phyloP scores from a whole-genome alignment of 805 yeast genomes.

The Nakazawaea populi region DNA sequence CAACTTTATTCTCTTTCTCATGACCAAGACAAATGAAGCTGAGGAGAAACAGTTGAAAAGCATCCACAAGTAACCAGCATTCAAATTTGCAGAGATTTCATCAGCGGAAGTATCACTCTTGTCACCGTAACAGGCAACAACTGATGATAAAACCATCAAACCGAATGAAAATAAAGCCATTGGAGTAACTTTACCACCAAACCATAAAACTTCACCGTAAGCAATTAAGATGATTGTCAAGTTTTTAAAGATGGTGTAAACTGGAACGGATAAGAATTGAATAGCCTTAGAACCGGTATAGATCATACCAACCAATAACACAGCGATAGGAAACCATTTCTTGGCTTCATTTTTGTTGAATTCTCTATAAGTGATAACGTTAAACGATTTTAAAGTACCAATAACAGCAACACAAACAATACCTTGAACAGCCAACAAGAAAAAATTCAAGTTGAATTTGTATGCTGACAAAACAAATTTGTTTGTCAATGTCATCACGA shows the following conservation, averaged over 20 bases:
- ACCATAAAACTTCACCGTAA: constrained; percentile 97
- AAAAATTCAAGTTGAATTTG: constrained; percentile 74
- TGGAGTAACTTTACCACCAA: constrained; percentile 85
- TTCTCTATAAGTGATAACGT: constrained; percentile 80
- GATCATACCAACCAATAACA: constrained; percentile 86
- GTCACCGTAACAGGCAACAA: constrained; percentile 93
- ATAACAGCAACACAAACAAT: constrained; percentile 75
- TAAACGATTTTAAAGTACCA: constrained; percentile 62
- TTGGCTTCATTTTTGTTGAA: constrained; percentile 83
- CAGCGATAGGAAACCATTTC: constrained; percentile 93
- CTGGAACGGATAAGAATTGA: constrained; percentile 87
- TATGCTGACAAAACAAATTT: constrained; percentile 83
- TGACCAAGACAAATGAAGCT: constrained; percentile 86
- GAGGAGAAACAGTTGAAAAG: constrained; percentile 87
- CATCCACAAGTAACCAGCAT: constrained; percentile 96
- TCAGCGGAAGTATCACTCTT: constrained; percentile 33
- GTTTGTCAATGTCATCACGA: constrained; percentile 95
- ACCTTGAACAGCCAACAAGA: constrained; percentile 84
- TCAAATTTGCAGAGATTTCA: constrained; percentile 35
- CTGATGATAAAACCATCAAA: constrained; percentile 92
- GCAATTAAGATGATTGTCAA: constrained; percentile 95
- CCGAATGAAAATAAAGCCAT: constrained; percentile 87
- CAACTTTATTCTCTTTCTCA: constrained; percentile 97
- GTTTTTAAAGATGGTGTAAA: constrained; percentile 96
- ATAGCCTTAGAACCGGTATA: constrained; percentile 95